These are phyloP conservation scores for Eucommia ulmoides DNA, from an alignment of 257 asterid genomes.

Conservation along the genomic window DNA sequence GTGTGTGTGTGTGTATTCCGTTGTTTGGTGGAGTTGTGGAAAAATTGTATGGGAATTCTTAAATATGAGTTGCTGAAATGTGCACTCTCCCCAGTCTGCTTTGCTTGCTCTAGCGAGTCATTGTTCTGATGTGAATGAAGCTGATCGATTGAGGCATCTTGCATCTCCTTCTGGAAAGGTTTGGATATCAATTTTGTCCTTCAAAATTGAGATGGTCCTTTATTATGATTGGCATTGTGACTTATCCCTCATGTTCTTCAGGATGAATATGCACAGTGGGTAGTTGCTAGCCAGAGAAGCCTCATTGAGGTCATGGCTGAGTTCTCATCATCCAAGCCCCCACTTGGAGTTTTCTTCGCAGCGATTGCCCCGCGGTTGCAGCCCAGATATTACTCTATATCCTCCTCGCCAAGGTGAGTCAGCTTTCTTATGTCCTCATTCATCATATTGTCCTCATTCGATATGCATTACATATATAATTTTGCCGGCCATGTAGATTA, in stretches of 20 bases:
- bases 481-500: too few relatives aligned
- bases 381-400: conserved; percentile 90
- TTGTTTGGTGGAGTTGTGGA: neutral
- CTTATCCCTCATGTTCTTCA: conserved; percentile 19
- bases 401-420: conserved; percentile 89
- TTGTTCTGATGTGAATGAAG: conserved; percentile 76
- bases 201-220: neutral
- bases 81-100: conserved; percentile 45
- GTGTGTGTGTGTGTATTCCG: neutral
- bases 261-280: conserved; percentile 87
- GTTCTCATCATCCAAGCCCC: conserved; percentile 90
- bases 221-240: conserved; percentile 9
- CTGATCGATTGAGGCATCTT: conserved; percentile 67
- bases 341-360: conserved; percentile 94
- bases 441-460: too few relatives aligned
- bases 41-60: conserved; percentile 2
- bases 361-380: conserved; percentile 84
- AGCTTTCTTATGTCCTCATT: too few relatives aligned
- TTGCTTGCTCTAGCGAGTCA: conserved; percentile 68
- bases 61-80: conserved; percentile 6
- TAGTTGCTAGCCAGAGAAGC: conserved; percentile 75
- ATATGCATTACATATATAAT: too few relatives aligned
- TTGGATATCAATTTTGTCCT: conserved; percentile 11
- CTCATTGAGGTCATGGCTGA: conserved; percentile 90
- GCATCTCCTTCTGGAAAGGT: conserved; percentile 99